These are phyloP conservation scores for Dactylellina drechsleri DNA, from an alignment of 2,329 filamentous ascomycete species.

Conservation along the genomic window DNA sequence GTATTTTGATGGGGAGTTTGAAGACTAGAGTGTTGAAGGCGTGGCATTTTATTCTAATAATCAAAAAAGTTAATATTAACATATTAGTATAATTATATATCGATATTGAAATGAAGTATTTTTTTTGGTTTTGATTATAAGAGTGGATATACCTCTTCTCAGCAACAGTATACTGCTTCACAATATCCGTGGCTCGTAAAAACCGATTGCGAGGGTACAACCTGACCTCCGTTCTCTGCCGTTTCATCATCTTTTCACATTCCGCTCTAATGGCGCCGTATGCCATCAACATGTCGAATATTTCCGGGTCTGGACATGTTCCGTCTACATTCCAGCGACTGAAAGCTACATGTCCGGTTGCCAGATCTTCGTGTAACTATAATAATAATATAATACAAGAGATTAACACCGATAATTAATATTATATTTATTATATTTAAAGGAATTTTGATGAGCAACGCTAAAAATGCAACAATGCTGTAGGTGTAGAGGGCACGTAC, in stretches of 20 bases:
- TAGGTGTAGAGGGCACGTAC: conserved; percentile 11
- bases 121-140: background rate
- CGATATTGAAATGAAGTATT: background rate
- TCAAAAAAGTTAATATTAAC: no score
- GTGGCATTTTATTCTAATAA: conserved; percentile 16
- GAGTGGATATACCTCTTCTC: conserved; percentile 5
- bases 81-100: no score
- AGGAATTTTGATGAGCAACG: conserved; percentile 5
- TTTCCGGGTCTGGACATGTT: conserved; percentile 13
- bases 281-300: conserved; percentile 43
- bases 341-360: background rate
- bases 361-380: conserved; percentile 29
- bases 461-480: conserved; percentile 50
- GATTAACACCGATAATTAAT: background rate
- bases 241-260: background rate
- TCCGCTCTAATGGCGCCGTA: background rate
- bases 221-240: background rate
- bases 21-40: conserved; percentile 19
- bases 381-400: background rate
- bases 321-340: conserved; percentile 25
- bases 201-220: background rate
- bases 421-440: background rate
- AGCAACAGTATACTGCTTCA: background rate
- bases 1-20: conserved; percentile 17
- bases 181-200: conserved; percentile 4